phyloP scores from a whole-genome alignment of 2,329 filamentous ascomycete genomes.

The Fusarium tupiense region DNA sequence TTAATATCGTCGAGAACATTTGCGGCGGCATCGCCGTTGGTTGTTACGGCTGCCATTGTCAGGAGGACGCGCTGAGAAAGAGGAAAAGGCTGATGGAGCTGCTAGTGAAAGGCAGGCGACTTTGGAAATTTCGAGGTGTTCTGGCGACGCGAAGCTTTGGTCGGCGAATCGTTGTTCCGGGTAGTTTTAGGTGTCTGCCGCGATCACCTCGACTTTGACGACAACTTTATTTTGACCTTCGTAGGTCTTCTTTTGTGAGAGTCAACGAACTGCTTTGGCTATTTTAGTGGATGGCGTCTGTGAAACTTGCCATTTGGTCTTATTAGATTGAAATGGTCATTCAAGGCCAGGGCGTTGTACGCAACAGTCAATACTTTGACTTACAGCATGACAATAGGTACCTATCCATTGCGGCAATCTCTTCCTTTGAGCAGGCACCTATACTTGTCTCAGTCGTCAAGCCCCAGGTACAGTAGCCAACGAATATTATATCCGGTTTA shows the following conservation, averaged over 20 bases:
- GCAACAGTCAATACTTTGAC: not conserved
- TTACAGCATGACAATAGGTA: not conserved
- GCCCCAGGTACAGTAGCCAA: too few species aligned
- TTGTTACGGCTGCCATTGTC: slow-evolving; percentile 49
- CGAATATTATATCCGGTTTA: not conserved
- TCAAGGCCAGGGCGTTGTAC: not conserved
- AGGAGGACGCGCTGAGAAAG: slow-evolving; percentile 7
- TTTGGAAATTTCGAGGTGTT: slow-evolving; percentile 42
- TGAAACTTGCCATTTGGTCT: not conserved
- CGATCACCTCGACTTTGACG: not conserved
- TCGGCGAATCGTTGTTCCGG: slow-evolving; percentile 27
- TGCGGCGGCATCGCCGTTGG: slow-evolving; percentile 63
- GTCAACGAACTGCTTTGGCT: not conserved
- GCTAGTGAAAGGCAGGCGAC: not conserved
- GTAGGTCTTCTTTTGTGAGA: too few species aligned
- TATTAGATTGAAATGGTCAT: not conserved
- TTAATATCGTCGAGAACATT: slow-evolving; percentile 72
- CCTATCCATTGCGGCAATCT: not conserved
- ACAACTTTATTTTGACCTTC: not conserved
- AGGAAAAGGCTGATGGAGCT: slow-evolving; percentile 17
- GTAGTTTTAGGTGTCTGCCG: not conserved
- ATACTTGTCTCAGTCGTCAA: not conserved
- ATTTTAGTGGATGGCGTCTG: not conserved
- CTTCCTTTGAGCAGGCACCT: not conserved
- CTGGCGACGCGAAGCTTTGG: slow-evolving; percentile 31